phyloP scores from a whole-genome alignment of 2,329 filamentous ascomycete species.

The Endocalyx cinctus region DNA sequence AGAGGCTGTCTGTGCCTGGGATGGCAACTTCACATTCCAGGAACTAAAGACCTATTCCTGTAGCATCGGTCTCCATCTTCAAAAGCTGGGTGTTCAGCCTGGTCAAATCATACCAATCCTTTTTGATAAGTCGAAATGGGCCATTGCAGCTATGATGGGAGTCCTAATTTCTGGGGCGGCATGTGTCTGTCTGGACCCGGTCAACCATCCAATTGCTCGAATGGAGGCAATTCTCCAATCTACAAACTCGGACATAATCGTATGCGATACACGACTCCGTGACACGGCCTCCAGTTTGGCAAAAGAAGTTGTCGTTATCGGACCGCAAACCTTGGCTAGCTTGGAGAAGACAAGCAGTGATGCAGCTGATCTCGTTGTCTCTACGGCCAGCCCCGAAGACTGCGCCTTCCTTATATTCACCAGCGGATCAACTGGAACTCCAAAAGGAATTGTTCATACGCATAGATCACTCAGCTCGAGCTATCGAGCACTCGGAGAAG shows the following conservation, averaged over 20 bases:
- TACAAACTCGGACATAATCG: no score
- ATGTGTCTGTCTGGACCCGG: constrained; percentile 22
- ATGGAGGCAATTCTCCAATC: constrained; percentile 8
- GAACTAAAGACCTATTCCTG: constrained; percentile 40
- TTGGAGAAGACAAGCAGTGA: no score
- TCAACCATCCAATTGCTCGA: constrained; percentile 16
- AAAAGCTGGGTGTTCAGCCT: constrained; percentile 27
- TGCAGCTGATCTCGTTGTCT: no score
- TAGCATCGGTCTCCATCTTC: constrained; percentile 35
- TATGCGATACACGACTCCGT: no score
- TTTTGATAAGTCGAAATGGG: constrained; percentile 46
- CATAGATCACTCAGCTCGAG: constrained; percentile 6
- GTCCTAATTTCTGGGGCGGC: no score
- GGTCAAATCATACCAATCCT: constrained; percentile 43
- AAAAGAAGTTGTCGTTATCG: no score
- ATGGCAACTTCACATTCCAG: constrained; percentile 42
- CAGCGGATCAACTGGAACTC: constrained; percentile 42
- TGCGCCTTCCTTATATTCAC: constrained; percentile 40
- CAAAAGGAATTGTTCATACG: constrained; percentile 40
- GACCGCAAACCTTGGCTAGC: no score
- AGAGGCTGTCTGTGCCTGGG: constrained; percentile 45
- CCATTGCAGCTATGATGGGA: constrained; percentile 38
- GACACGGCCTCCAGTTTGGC: no score
- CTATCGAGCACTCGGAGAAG: no score
- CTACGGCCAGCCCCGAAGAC: background rate